Base-by-base conservation (phyloP, 129 eudicot species). In the Gnaphalium uliginosum region DNA sequence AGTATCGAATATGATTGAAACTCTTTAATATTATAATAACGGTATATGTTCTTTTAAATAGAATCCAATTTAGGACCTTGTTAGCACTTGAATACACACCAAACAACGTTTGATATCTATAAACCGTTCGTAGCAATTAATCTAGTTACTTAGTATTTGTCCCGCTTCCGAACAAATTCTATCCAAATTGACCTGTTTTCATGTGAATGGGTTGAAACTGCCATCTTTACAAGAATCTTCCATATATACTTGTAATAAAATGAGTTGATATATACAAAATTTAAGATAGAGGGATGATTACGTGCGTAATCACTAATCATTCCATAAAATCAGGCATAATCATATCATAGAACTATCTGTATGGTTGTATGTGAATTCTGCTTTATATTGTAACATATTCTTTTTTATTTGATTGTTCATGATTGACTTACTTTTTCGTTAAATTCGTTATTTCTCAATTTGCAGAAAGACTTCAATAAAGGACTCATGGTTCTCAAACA, bases 401-500 rank as follows among this genome's bases (percentile, higher is more conserved):
- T 23, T 72, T 74, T 60, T 57, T 26, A 59, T 61, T 64, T 64
- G 51, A 43, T 26, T 73, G 19, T 79, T 64, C 53, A 66, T 54
- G 51, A 21, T 50, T 88, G 67, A 56, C 77, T n/a, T 22, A 11
- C 68, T 76, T 25, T 64, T 66, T 73, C 21, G 25, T 76, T 82
- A 72, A 66, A 14, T 51, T 66, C 46, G 54, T 69, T 35, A 27
- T 71, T 73, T 69, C 24, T 8, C 24, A 68, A 66, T 77, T 71
- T 81, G 78, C 94, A 92, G 96, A 88, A 90, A 76, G 84, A 89
- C 82, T 65, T 76, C 54, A 25, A 22, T 57, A 81, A 84, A 79
- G 96, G 84, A 59, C 69, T 78, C 76, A 83, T 41, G 81, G 96
- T 90, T 76, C 93, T 94, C 79, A 88, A 89, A 79, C 81, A 87